phyloP scores from a whole-genome alignment of 2,329 filamentous ascomycete species.

The Fusarium acutatum region DNA sequence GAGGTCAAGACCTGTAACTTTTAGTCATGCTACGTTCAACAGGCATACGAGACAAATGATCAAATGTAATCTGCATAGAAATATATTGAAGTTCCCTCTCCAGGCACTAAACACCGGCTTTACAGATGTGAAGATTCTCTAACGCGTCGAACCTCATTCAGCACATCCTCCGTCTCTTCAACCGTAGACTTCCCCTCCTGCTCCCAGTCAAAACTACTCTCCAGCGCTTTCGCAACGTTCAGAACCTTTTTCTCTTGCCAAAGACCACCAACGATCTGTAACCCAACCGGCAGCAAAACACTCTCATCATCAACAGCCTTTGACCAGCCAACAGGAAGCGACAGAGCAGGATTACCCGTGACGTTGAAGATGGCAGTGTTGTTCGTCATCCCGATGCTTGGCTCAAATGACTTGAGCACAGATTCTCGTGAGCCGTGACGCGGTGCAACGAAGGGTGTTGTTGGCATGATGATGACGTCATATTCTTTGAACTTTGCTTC shows the following conservation, averaged over 20 bases:
- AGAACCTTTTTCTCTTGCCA: constrained; percentile 60
- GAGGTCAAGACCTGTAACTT: not conserved
- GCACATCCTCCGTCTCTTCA: not conserved
- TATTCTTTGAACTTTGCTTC: constrained; percentile 50
- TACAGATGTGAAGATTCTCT: constrained; percentile 5
- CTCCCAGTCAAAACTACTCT: constrained; percentile 55
- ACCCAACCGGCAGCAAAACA: constrained; percentile 58
- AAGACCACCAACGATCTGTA: constrained; percentile 63
- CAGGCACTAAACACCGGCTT: accelerated
- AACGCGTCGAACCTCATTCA: not conserved
- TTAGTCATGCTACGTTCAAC: not conserved
- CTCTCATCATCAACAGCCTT: constrained; percentile 45
- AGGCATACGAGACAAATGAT: not conserved
- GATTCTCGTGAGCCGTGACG: constrained; percentile 51
- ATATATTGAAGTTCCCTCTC: not conserved
- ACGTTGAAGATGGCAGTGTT: constrained; percentile 67
- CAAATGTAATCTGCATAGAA: not conserved
- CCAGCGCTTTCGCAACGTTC: constrained; percentile 56
- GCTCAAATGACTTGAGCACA: constrained; percentile 56
- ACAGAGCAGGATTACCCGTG: constrained; percentile 64
- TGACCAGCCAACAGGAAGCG: constrained; percentile 59
- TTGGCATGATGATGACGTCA: constrained; percentile 59
- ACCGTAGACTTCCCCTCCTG: not conserved
- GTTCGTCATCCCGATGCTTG: constrained; percentile 61
- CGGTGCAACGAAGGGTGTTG: constrained; percentile 57